Base-by-base conservation (phyloP, 2,329 filamentous ascomycete genomes). In the Colletotrichum abscissum region DNA sequence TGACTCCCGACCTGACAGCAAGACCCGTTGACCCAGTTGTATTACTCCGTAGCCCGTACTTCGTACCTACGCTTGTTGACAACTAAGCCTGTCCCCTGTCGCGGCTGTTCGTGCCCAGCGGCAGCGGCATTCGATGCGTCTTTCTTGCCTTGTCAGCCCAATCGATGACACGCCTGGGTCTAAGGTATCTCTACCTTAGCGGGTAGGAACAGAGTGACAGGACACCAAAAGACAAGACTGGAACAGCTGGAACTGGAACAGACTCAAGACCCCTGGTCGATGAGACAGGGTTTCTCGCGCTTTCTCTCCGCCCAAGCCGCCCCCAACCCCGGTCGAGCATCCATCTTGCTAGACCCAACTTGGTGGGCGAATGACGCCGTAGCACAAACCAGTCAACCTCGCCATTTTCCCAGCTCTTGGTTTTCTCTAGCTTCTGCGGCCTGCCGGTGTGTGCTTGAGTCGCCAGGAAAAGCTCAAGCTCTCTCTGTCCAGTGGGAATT, bases 381-480 rank as follows among this genome's bases (percentile, higher is more conserved):
- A 69, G 52, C 59, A 69, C 60, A 73, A 73, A 62, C 59, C 65
- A 57, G 73, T 74, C 73, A 74, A 74, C 73, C 73, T 74, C 73
- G 65, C 73, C 60, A 73, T 73, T 74, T 74, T 73, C 42, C 49
- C 56, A 69, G 60, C 59, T 65, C 24, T 26, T 33, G 19, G 46
- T 33, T 38, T 11, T 12, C 59, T 63, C 19, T 52, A 57, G 52
- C 35, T 42, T 73, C 54, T 14, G 33, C 33, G 33, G 11, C 33
- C 33, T 35, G 49, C 60, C 16, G 57, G 35, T 52, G 38, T 58
- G 38, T 56, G 66, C 55, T 66, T 55, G 57, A 82, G 81, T 71
- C 77, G 77, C 22, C 81, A 82, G 63, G 14, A 57, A 57, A 55
- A 58, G 56, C 9, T 28, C 14, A 42, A 56, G 52, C 16, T 35